Base-by-base conservation (phyloP, 805 yeast species). In the Cyberlindnera euphorbiae region DNA sequence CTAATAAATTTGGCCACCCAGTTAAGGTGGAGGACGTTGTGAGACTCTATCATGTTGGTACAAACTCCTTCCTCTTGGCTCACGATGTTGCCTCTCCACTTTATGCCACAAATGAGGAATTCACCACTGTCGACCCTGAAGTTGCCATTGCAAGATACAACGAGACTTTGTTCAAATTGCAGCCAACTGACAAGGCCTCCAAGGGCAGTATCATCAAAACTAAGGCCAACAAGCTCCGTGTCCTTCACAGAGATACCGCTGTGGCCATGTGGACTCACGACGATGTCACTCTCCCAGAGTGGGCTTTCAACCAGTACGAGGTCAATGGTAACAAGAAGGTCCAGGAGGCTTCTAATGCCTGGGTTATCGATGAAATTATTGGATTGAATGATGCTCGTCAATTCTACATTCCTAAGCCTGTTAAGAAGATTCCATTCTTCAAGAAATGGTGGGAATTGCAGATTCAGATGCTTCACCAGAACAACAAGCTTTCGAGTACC, bases 21-120 rank as follows among this genome's bases (percentile, higher is more conserved):
- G 82, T 93, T 25, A 63, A 53, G 45, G 78, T 86, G 44, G 83
- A 85, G 46, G 93, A 86, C 52, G 60, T 72, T 14, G 67, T 93
- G 39, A 82, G 97, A 62, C 66, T 93, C 39, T 77, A 73, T 59
- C 98, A 93, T 55, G 73, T 82, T 33, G 77, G 69, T 21, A 88
- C 97, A 2, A 74, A 86, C 35, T 83, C 95, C 9, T 82, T 65
- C 50, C 65, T 93, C 47, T 71, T 87, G 52, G 76, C 97, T 15
- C 98, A 93, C 56, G 97, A 90, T 58, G 97, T 93, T 37, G 96
- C 96, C 2, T 93, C 97, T 3, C 97, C 98, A 19, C 67, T 81
- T 44, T 82, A 64, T 53, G 82, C 97, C 38, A 84, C 96, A n/a
- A 84, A 89, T 53, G 96, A 88, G 63, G 98, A 93, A 64, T 83